Conservation (phyloP, 768 basidiomycete species). For the Amanita brunnescens region DNA sequence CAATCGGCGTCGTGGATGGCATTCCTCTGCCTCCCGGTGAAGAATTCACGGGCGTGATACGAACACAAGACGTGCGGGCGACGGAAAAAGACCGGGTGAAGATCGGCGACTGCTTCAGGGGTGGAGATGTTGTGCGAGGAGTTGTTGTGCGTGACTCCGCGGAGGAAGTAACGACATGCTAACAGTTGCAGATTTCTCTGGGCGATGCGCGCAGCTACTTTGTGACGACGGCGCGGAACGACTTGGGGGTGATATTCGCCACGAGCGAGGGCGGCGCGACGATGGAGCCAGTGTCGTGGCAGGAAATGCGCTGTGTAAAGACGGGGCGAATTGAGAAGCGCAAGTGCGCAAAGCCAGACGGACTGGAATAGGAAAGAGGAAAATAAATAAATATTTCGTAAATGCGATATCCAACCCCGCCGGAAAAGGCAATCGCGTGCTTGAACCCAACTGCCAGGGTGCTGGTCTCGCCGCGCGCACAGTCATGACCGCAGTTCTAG, state of each 20-base stretch:
- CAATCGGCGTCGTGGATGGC: slow-evolving; percentile 83
- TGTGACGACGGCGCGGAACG: slow-evolving; percentile 83
- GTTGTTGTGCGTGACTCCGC: slow-evolving; percentile 53
- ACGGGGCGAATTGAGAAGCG: slow-evolving; percentile 74
- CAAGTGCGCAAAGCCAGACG: slow-evolving; percentile 83
- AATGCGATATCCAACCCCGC: slow-evolving; percentile 13
- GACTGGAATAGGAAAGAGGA: slow-evolving; percentile 23
- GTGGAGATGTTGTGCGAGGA: slow-evolving; percentile 85
- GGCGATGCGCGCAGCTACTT: slow-evolving; percentile 91
- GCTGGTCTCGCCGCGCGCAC: slow-evolving; percentile 1
- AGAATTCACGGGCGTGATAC: slow-evolving; percentile 85
- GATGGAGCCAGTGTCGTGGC: slow-evolving; percentile 84
- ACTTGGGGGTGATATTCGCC: slow-evolving; percentile 87
- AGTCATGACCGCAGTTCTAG: slow-evolving; percentile 57
- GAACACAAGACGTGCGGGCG: slow-evolving; percentile 79
- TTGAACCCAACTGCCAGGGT: slow-evolving; percentile 7
- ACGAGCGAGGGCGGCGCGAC: slow-evolving; percentile 73
- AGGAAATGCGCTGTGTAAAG: slow-evolving; percentile 82
- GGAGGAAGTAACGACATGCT: background rate
- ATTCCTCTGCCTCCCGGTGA: slow-evolving; percentile 75
- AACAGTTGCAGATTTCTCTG: slow-evolving; percentile 63
- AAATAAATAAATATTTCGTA: slow-evolving; percentile 10
- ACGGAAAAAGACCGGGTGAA: slow-evolving; percentile 88
- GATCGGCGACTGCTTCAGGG: slow-evolving; percentile 85
- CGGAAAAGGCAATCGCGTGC: slow-evolving; percentile 21